Evolutionary conservation across 192 early-diverging fungal genomes (phyloP), one percentile per base, ranked within the genome.

Genomic region (Coemansia sp.): DNA sequence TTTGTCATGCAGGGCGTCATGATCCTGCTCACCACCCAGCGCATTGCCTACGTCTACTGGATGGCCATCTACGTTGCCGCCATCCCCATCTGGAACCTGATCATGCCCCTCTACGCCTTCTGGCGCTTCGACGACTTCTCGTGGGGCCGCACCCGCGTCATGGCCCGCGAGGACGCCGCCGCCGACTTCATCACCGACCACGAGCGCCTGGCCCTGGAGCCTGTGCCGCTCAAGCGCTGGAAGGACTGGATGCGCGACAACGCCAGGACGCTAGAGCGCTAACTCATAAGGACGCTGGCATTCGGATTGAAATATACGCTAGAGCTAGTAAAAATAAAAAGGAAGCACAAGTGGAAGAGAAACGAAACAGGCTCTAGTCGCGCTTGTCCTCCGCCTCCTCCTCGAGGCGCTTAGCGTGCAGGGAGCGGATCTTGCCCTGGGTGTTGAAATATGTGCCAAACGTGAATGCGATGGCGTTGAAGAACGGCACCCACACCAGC

Each of bases 91-190:
- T 98, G 96, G 96, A 96, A 98, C 79, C 90, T 98, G 59, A 70
- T 96, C n/a, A 75, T 98, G 59, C 96, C 96, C 2, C 61, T 92
- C 0, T 98, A 98, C 62, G 91, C 94, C 10, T 96, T 89, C 82
- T 95, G 94, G 93, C 90, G 92, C 65, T 95, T 95, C 68, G 92
- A 94, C 68, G 94, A 96, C 59, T 96, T 96, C 45, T 90, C 88
- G 6, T 94, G 91, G 91, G 92, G 90, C 52, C 84, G 89, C 55
- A 88, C 90, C 7, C 85, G 90, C 45, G 84, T 84, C 55, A 83
- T 83, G 17, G 82, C 67, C 3, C 85, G 84, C 14, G 88, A 87
- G 57, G 22, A 25, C 6, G 45, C 45, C 22, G 45, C 45, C 37
- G 82, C 83, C 3, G 88, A 88, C 6, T 77, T 77, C 41, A 77